These are phyloP conservation scores for Teunomyces lycoperdinae DNA, from an alignment of 805 yeast species.

Conservation along the genomic window DNA sequence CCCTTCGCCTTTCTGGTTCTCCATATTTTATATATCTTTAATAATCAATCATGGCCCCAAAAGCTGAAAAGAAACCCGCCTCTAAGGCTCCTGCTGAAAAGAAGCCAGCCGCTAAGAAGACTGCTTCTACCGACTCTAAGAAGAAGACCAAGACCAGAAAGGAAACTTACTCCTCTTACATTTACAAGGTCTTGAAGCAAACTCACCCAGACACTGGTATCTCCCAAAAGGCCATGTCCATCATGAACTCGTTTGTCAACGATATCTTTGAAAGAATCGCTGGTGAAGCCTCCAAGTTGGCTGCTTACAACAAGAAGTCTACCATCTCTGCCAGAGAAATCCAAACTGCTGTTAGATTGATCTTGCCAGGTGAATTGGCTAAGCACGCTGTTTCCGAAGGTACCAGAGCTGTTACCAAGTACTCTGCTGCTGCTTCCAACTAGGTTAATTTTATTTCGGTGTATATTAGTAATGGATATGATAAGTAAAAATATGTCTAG, in stretches of 20 bases:
- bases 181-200: conserved; percentile 97
- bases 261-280: conserved; percentile 98
- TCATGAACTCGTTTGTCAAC: conserved; percentile 97
- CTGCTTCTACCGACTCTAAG: conserved; percentile 75
- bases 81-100: conserved; percentile 97
- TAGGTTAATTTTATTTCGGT: conserved; percentile 17
- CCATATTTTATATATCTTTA: conserved; percentile 1
- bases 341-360: conserved; percentile 97
- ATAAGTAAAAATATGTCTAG: not conserved
- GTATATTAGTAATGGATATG: conserved; percentile 13
- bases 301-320: conserved; percentile 98
- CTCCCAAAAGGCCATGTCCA: conserved; percentile 97
- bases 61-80: conserved; percentile 76
- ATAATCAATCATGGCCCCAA: conserved; percentile 21
- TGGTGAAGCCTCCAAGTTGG: conserved; percentile 95
- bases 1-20: not conserved
- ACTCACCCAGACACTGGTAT: conserved; percentile 99
- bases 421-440: conserved; percentile 71
- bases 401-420: conserved; percentile 96
- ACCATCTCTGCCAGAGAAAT: conserved; percentile 98
- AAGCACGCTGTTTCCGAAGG: conserved; percentile 99
- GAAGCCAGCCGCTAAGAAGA: conserved; percentile 85
- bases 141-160: conserved; percentile 94
- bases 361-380: conserved; percentile 97
- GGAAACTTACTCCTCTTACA: conserved; percentile 97